Evolutionary conservation across 768 basidiomycete genomes (phyloP), one percentile per base, ranked within the genome.

Genomic region (Termitomyces sp.): DNA sequence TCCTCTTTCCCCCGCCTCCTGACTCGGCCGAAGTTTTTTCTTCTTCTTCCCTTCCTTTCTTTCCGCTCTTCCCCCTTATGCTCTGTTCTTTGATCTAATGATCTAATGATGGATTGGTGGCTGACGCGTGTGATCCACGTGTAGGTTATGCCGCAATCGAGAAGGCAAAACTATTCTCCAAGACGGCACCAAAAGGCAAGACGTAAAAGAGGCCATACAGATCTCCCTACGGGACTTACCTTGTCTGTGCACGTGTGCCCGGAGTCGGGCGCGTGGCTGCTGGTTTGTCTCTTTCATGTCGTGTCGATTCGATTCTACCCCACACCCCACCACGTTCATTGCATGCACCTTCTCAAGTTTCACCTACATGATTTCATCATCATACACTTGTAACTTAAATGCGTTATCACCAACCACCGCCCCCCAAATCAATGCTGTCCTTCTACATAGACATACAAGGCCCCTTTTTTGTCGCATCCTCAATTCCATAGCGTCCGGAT

Each of bases 151-250:
- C 84, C 41, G 87, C 92, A 44, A 87, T 97, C 64, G 94, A 95
- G 73, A 95, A 94, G 75, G 94, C 94, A 51, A 92, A 92, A 73
- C 80, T 97, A 63, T 91, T 96, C 74, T 87, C 89, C 75, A 97
- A 95, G 79, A 86, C 81, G 15, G 78, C 89, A 20, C 68, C 77
- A 37, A 91, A 86, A 73, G 83, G 87, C 49, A 90, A 80, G 74
- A 80, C 86, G 39, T 90, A 76, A 72, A 39, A 57, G 29, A 33
- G 28, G 33, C 20, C 13, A 18, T 15, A 26, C 13, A 29, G n/a
- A n/a, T 55, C 8, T 52, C 36, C 49, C 22, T 16, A 10, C 29
- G 22, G 34, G 44, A 9, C 29, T 13, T 18, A 31, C 37, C 54
- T n/a, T 16, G 39, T 9, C 44, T 10, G 22, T 49, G 29, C 54